phyloP scores from a whole-genome alignment of 2,329 filamentous ascomycete genomes.

The Sphaerulina populicola region DNA sequence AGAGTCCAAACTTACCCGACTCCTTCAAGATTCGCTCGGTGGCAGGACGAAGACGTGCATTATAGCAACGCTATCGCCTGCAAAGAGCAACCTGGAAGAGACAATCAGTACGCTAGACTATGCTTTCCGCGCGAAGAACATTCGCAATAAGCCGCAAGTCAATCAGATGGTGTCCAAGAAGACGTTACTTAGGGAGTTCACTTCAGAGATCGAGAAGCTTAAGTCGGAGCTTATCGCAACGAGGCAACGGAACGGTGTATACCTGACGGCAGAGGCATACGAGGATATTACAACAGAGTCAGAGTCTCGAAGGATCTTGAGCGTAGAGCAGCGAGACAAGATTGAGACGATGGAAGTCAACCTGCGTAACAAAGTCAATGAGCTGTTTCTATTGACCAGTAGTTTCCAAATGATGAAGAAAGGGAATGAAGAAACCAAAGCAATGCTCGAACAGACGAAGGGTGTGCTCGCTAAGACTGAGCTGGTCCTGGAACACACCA shows the following conservation, averaged over 20 bases:
- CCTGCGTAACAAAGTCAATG: conserved; percentile 85
- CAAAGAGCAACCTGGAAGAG: conserved; percentile 91
- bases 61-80: conserved; percentile 90
- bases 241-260: conserved; percentile 87
- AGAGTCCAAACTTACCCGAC: conserved; percentile 89
- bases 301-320: conserved; percentile 82
- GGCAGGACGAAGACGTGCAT: conserved; percentile 97
- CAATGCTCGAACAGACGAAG: conserved; percentile 68
- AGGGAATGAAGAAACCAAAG: conserved; percentile 70
- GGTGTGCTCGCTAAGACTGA: conserved; percentile 81
- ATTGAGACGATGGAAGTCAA: conserved; percentile 89
- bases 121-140: conserved; percentile 95
- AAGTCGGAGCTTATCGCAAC: conserved; percentile 92
- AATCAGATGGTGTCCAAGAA: conserved; percentile 91
- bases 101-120: conserved; percentile 98
- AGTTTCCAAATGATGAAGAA: conserved; percentile 84
- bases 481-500: conserved; percentile 68
- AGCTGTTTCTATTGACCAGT: conserved; percentile 76
- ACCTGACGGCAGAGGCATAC: conserved; percentile 78
- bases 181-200: conserved; percentile 82
- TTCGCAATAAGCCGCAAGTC: conserved; percentile 92
- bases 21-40: conserved; percentile 92
- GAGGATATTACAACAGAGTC: conserved; percentile 88
- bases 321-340: conserved; percentile 84
- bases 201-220: conserved; percentile 83